phyloP scores from a whole-genome alignment of 768 basidiomycete species.

The Russula earlei region DNA sequence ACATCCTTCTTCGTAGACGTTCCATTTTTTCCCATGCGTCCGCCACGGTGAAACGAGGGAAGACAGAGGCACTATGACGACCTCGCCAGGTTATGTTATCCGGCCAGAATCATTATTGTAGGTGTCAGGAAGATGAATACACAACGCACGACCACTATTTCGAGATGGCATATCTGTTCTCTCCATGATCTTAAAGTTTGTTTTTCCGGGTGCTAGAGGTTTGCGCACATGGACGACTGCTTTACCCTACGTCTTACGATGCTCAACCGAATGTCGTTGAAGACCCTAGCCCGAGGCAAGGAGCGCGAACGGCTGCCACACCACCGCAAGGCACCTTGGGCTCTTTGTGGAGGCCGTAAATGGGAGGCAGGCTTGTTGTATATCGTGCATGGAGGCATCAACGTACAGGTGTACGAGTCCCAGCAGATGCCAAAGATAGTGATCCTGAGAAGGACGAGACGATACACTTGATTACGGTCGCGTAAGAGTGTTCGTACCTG shows the following conservation, averaged over 20 bases:
- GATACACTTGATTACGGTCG: too few relatives aligned
- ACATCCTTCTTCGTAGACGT: too few relatives aligned
- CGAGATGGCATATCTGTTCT: neutral
- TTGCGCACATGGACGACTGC: constrained; percentile 57
- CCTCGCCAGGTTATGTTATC: neutral
- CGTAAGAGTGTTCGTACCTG: too few relatives aligned
- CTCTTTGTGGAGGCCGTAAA: neutral
- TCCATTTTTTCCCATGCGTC: too few relatives aligned
- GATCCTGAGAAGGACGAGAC: too few relatives aligned
- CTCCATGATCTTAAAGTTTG: constrained; percentile 28
- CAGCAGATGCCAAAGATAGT: too few relatives aligned
- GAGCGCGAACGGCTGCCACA: constrained; percentile 26
- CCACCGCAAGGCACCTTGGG: neutral
- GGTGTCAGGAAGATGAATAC: too few relatives aligned
- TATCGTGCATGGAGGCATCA: too few relatives aligned
- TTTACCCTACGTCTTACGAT: constrained; percentile 88
- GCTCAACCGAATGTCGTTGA: constrained; percentile 69
- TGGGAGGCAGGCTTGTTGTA: too few relatives aligned
- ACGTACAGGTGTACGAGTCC: too few relatives aligned
- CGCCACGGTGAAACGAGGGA: neutral
- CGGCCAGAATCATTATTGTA: neutral
- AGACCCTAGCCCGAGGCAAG: constrained; percentile 55
- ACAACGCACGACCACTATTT: too few relatives aligned
- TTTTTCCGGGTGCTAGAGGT: constrained; percentile 38
- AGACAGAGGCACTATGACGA: neutral